Evolutionary conservation across 2,329 filamentous ascomycete species (phyloP).

Genomic region (Dryadomyces quercus-mongolicae): DNA sequence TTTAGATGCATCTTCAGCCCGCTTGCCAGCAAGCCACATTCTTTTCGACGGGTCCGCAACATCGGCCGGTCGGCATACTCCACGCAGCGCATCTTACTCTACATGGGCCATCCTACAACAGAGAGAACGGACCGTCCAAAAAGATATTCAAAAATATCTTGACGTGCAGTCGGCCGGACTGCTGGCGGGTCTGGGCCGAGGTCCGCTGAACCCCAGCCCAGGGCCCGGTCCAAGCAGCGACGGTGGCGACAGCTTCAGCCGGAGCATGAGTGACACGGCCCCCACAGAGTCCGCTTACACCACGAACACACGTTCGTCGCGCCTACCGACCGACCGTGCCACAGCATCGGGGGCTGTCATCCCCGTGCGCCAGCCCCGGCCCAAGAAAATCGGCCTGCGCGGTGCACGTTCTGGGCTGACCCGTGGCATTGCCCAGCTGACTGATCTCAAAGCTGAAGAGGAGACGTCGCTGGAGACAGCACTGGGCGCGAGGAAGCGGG

Average conservation of each 20-base stretch:
- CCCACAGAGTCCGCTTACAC: constrained; percentile 17
- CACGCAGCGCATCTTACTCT: constrained; percentile 21
- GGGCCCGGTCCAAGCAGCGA: constrained; percentile 21
- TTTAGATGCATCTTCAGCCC: constrained; percentile 12
- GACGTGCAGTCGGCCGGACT: constrained; percentile 36
- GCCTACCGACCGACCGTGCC: constrained; percentile 11
- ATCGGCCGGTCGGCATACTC: not conserved
- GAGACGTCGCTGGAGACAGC: constrained; percentile 46
- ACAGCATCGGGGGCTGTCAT: constrained; percentile 36
- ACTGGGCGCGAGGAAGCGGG: constrained; percentile 41
- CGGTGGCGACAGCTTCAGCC: constrained; percentile 15
- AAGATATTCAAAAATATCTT: constrained; percentile 34
- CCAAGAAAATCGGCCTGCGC: constrained; percentile 42
- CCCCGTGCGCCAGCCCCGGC: constrained; percentile 47
- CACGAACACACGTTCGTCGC: constrained; percentile 18
- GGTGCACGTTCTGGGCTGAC: constrained; percentile 54
- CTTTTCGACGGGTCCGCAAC: constrained; percentile 22
- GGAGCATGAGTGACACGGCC: constrained; percentile 21
- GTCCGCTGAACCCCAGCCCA: constrained; percentile 9
- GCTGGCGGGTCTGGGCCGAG: constrained; percentile 22
- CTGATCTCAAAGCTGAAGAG: constrained; percentile 56
- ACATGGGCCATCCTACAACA: constrained; percentile 34
- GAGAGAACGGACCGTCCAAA: constrained; percentile 31
- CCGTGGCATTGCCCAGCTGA: constrained; percentile 50
- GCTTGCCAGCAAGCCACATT: constrained; percentile 15